Evolutionary conservation across 73 alveolate species (phyloP), one percentile per base, ranked within the genome.

Genomic region (Tetrahymena thermophila): DNA sequence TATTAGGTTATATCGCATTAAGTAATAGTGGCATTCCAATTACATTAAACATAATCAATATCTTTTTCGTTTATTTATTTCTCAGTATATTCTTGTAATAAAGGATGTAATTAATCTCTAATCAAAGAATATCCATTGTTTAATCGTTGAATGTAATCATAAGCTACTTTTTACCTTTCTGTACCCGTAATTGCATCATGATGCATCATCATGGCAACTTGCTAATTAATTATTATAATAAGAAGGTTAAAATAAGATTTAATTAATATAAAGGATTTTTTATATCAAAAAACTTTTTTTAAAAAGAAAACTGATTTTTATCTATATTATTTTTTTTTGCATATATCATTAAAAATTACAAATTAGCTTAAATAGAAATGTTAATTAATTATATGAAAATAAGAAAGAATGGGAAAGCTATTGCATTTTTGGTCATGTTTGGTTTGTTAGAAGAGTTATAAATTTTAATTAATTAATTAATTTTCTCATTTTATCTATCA

Each of bases 111-210:
- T n/a, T 15, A 31, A 9, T 43, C 10, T 94, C 85, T 43, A 17
- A 94, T 56, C 10, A 44, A 5, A 16, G 34, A 35, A n/a, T 94
- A 85, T 43, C 84, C 96, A 7, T 23, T 25, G 28, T 31, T 34
- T 31, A 94, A 94, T 89, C 43, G 14, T 5, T 34, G 11, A 5
- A 56, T 94, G 28, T 94, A 94, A 94, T 94, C 96, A 31, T 43
- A 44, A 4, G 38, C 85, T 0, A 94, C 96, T 40, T 23, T 89
- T 93, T 95, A 38, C 37, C 94, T 89, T 89, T 43, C 97, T 23
- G 97, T 95, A 31, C 97, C 97, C 21, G 95, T 37, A 10, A 95
- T 95, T 10, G 97, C 97, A 89, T 95, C 97, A 37, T 95, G 97
- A 43, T 95, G 97, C 94, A 71, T 71, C 89, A 71, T 71, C 89